Evolutionary conservation across 805 yeast genomes (phyloP).

Genomic region (Metschnikowia kofuensis): DNA sequence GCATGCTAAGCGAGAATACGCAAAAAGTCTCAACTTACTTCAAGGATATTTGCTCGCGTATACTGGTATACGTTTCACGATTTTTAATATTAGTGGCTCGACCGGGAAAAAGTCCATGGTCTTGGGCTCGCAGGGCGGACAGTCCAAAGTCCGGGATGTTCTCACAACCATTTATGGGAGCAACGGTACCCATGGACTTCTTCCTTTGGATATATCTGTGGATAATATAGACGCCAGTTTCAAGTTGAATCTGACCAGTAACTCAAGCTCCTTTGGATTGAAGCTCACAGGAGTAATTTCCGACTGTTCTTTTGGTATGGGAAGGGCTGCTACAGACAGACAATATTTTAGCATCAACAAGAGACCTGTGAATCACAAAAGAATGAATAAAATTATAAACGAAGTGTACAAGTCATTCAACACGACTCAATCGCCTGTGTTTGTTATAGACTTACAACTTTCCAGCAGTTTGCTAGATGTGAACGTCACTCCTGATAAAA

Average conservation of each 20-base stretch:
- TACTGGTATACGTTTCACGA: slow-evolving; percentile 55
- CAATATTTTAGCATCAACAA: slow-evolving; percentile 73
- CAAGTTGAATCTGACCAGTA: slow-evolving; percentile 17
- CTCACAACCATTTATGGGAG: slow-evolving; percentile 71
- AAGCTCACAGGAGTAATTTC: slow-evolving; percentile 60
- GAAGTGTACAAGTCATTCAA: slow-evolving; percentile 75
- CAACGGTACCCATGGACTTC: slow-evolving; percentile 56
- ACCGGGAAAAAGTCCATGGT: slow-evolving; percentile 47
- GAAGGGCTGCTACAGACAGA: slow-evolving; percentile 64
- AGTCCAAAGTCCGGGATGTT: slow-evolving; percentile 41
- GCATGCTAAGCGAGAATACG: slow-evolving; percentile 67
- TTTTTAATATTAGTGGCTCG: slow-evolving; percentile 48
- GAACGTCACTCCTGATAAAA: slow-evolving; percentile 90
- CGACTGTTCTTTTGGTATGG: slow-evolving; percentile 70
- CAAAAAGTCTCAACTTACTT: slow-evolving; percentile 58
- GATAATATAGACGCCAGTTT: slow-evolving; percentile 27
- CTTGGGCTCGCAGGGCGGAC: slow-evolving; percentile 59
- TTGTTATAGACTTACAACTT: slow-evolving; percentile 58
- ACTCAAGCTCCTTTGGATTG: slow-evolving; percentile 9
- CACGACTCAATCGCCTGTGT: slow-evolving; percentile 67
- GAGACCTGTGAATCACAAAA: slow-evolving; percentile 66
- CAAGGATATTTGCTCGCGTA: slow-evolving; percentile 68
- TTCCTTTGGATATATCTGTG: slow-evolving; percentile 44
- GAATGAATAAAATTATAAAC: slow-evolving; percentile 56
- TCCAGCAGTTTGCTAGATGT: slow-evolving; percentile 62